phyloP scores from a whole-genome alignment of 2,329 filamentous ascomycete genomes.

The Byssothecium circinans region DNA sequence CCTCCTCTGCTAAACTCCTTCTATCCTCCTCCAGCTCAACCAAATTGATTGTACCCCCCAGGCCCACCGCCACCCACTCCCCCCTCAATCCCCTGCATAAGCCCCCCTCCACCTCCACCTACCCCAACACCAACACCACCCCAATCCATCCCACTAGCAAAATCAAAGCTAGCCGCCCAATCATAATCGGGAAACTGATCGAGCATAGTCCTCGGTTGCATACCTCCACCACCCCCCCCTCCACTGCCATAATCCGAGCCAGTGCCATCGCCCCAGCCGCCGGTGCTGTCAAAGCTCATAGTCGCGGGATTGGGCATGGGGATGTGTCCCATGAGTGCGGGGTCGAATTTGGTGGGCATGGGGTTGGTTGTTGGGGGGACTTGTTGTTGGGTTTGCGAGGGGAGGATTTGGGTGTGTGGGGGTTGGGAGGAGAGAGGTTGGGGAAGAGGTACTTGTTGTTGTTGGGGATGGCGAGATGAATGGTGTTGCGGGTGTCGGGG shows the following conservation, averaged over 20 bases:
- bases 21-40: slow-evolving; percentile 7
- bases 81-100: neutral
- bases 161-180: slow-evolving; percentile 42
- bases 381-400: neutral
- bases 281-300: slow-evolving; percentile 33
- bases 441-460: slow-evolving; percentile 11
- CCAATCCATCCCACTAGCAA: slow-evolving; percentile 13
- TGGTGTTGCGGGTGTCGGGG: neutral
- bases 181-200: slow-evolving; percentile 45
- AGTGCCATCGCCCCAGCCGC: slow-evolving; percentile 27
- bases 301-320: slow-evolving; percentile 21
- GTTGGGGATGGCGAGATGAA: neutral
- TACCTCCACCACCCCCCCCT: neutral
- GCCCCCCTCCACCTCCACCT: slow-evolving; percentile 24
- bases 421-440: slow-evolving; percentile 24
- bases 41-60: slow-evolving; percentile 28
- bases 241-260: slow-evolving; percentile 6
- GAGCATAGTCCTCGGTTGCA: slow-evolving; percentile 24
- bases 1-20: neutral
- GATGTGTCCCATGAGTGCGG: slow-evolving; percentile 23
- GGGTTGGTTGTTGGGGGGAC: slow-evolving; percentile 2
- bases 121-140: no score
- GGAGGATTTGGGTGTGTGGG: slow-evolving; percentile 27
- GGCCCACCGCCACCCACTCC: no score
- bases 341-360: slow-evolving; percentile 30